Evolutionary conservation across 176 grass and related monocot species (phyloP).

Genomic region (Cenchrus purpureus): DNA sequence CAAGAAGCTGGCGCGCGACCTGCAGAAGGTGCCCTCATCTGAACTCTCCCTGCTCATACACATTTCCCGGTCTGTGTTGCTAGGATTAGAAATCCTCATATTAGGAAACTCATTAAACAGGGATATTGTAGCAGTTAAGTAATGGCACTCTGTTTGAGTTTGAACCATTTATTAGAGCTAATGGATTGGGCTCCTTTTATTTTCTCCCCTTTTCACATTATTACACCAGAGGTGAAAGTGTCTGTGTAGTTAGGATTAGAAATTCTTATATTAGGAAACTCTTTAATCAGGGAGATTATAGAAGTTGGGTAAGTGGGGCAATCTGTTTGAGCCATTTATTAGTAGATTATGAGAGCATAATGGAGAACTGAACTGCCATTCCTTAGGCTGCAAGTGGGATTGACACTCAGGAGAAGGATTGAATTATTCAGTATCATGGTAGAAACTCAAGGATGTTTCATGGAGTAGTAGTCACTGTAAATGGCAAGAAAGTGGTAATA

Average conservation of each 20-base stretch:
- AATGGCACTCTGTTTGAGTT: not conserved
- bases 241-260: not conserved
- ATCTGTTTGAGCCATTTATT: not conserved
- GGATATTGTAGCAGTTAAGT: not conserved
- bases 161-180: not conserved
- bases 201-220: no score
- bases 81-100: not conserved
- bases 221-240: no score
- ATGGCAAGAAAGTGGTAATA: not conserved
- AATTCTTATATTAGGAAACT: not conserved
- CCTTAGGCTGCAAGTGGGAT: not conserved
- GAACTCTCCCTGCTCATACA: not conserved
- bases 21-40: conserved; percentile 64
- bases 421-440: not conserved
- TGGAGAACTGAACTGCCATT: not conserved
- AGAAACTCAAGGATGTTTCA: not conserved
- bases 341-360: not conserved
- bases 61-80: not conserved
- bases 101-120: not conserved
- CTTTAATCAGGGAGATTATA: not conserved
- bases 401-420: not conserved
- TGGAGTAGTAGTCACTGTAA: not conserved
- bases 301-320: not conserved
- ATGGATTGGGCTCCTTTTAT: not conserved
- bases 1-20: conserved; percentile 79